Base-by-base conservation (phyloP, 2,329 filamentous ascomycete species). In the Parafenestella ontariensis region DNA sequence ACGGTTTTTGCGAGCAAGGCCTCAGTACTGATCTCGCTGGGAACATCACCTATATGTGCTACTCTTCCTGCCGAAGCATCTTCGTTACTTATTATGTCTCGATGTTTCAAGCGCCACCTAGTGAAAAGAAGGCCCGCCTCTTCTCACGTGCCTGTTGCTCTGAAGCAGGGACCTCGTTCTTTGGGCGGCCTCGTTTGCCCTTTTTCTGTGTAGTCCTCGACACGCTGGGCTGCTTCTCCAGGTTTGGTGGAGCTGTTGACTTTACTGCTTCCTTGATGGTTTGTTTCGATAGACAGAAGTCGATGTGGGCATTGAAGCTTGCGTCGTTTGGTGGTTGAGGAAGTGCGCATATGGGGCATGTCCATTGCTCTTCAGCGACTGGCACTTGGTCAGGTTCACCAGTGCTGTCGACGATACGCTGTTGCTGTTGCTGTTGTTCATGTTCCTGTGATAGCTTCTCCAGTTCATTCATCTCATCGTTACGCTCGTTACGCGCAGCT, bases 241-340 rank as follows among this genome's bases (percentile, higher is more conserved):
- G 34, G 6, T 40, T 21, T 8, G 57, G 29, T 4, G 68, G 62
- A 1, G 65, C 57, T 5, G 71, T 73, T 1, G 63, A 82, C 52
- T 91, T 87, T 1, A 95, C 88, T 0, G 87, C 89, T 66, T 97
- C 91, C 41, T 89, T 89, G 65, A 99, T 98, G 0, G 92, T 91
- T 68, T 90, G 87, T 50, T 88, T 83, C 0, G 93, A 97, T 1
- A 99, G 83, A 73, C 95, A 99, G 8, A 90, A 84, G 72, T 99
- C 95, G 46, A 99, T 92, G 69, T 99, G 95, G 52, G 89, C 86
- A 64, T 99, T 99, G 77, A 98, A 96, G 0, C 78, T 79, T 41
- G 82, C 83, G 71, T 97, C 92, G 45, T 94, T 83, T 0, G 92
- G 85, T 0, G 80, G 69, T 68, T 97, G 93, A 0, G 91, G 88